Evolutionary conservation across 768 basidiomycete genomes (phyloP).

Genomic region (Mycena floridula): DNA sequence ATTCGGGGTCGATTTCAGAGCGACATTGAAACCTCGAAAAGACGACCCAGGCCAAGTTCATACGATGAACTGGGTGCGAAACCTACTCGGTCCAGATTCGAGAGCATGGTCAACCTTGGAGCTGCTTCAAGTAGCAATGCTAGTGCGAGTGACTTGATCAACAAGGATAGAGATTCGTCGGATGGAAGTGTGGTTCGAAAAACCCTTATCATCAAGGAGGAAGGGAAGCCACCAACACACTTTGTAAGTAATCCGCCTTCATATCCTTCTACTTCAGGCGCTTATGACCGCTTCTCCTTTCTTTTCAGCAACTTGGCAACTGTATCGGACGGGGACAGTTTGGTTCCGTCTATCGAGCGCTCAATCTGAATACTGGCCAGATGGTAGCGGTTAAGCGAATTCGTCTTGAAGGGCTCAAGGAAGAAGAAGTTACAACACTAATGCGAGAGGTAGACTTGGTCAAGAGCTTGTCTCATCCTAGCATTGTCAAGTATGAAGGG

Average conservation of each 20-base stretch:
- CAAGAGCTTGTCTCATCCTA: slow-evolving; percentile 86
- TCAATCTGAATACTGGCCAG: slow-evolving; percentile 91
- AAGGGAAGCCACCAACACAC: slow-evolving; percentile 72
- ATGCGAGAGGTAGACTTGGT: slow-evolving; percentile 94
- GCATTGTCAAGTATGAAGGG: slow-evolving; percentile 97
- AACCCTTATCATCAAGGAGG: slow-evolving; percentile 72
- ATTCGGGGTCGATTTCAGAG: slow-evolving; percentile 66
- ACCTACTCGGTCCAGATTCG: slow-evolving; percentile 56
- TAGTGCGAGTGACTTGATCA: slow-evolving; percentile 60
- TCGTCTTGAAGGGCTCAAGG: slow-evolving; percentile 81
- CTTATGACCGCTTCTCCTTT: no score
- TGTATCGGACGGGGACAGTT: slow-evolving; percentile 97
- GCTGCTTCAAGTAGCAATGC: slow-evolving; percentile 41
- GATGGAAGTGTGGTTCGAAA: slow-evolving; percentile 61
- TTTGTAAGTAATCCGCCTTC: slow-evolving; percentile 53
- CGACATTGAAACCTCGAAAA: slow-evolving; percentile 57
- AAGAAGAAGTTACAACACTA: slow-evolving; percentile 83
- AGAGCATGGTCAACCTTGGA: slow-evolving; percentile 65
- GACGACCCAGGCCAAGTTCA: slow-evolving; percentile 57
- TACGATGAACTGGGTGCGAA: slow-evolving; percentile 60
- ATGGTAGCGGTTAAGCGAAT: slow-evolving; percentile 99
- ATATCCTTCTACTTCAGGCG: slow-evolving; percentile 8
- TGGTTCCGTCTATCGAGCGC: slow-evolving; percentile 89
- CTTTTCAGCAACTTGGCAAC: slow-evolving; percentile 99
- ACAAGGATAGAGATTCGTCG: slow-evolving; percentile 53